Evolutionary conservation across 2,329 filamentous ascomycete genomes (phyloP), one percentile per base, ranked within the genome.

Genomic region (Parafenestella ontariensis): DNA sequence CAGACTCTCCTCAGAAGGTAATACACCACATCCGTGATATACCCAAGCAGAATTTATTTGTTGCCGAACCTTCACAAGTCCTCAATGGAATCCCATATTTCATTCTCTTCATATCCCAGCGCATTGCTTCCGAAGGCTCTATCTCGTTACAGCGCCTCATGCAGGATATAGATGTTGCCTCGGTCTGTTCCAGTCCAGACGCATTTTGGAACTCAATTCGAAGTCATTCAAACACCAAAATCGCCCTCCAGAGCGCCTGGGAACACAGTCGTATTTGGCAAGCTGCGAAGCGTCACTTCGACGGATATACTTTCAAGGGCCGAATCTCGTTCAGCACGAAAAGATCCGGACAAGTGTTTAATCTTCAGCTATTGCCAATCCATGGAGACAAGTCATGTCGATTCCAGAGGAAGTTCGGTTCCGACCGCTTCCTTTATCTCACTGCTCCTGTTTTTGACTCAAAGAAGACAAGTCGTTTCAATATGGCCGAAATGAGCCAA

Each of bases 361-460:
- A 52, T 3, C 61, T 74, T 5, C 9, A 60, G 0, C 56, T 74
- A 6, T 53, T 65, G 6, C 65, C 71, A 0, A 51, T 76, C 3
- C 51, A 68, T 33, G n/a, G 46, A 9, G 70, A 76, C 0, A 59
- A 55, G 2, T 73, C 74, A 0, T 77, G 73, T 51, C 69, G 70
- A 0, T 66, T 78, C n/a, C 70, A 78, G 46, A 59, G 75, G 5
- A 65, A 64, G 6, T 78, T 73, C 47, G 75, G 73, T 1, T 64
- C 72, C 4, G 72, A 80, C 52, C 72, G 79, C 0, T 78, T 82
- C 18, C 59, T 82, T 1, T 77, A 77, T 36, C 52, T 81, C 31
- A 2, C 67, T 71, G 2, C 46, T 76, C 1, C 77, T 78, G 0
- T 52, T 62, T 2, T 62, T 76, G 13, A 47, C 13, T n/a, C 3